phyloP scores from a whole-genome alignment of 164 flowering plant genomes.

The Tetracentron sinense region DNA sequence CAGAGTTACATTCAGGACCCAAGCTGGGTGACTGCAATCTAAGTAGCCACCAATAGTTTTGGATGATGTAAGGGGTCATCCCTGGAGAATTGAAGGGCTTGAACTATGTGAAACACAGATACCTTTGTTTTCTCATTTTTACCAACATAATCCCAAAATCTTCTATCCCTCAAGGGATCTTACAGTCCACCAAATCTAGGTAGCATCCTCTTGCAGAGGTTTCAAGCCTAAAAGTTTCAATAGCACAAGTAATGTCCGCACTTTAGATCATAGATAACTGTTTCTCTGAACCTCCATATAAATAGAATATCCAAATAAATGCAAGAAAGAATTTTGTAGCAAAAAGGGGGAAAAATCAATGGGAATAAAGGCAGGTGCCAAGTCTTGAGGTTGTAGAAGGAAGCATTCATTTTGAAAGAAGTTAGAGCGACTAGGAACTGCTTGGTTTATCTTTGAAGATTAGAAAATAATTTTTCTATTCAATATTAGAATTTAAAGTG shows the following conservation, averaged over 20 bases:
- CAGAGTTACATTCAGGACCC: neutral
- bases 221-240: constrained; percentile 9
- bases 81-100: neutral
- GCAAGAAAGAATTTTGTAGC: neutral
- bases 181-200: constrained; percentile 32
- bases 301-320: neutral
- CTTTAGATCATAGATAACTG: neutral
- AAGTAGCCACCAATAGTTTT: constrained; percentile 5
- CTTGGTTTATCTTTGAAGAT: neutral
- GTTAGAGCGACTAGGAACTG: neutral
- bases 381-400: neutral
- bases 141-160: constrained; percentile 26
- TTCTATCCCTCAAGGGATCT: constrained; percentile 18
- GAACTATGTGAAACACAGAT: neutral
- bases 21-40: constrained; percentile 9
- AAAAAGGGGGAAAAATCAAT: neutral
- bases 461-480: neutral
- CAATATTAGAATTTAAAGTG: neutral
- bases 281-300: too few species aligned
- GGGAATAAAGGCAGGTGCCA: neutral
- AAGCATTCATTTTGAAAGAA: neutral
- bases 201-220: constrained; percentile 18
- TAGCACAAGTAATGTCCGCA: neutral
- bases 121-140: constrained; percentile 33
- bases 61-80: constrained; percentile 1